A percentile compares a stretch with the other conserved stretches of the same genome.
Conservation (phyloP, 2,329 filamentous ascomycete genomes). For the Helotiales sp. region DNA sequence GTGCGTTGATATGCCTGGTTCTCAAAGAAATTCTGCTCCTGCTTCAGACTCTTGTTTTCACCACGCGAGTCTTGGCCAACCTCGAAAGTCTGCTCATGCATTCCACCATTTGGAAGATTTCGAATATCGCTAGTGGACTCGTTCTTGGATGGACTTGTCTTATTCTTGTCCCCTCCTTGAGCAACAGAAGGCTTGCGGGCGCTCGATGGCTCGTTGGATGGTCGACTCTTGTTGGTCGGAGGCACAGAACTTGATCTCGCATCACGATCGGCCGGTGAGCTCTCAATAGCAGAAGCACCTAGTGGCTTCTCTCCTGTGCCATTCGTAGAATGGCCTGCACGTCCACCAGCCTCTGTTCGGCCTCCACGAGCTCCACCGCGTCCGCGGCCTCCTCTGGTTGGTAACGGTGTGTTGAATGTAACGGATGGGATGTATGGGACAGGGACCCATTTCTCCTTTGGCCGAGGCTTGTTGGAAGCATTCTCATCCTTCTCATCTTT, state of each 20-base stretch:
- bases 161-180: conserved; percentile 36
- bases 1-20: conserved; percentile 34
- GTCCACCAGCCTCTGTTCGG: conserved; percentile 46
- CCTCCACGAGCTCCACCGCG: conserved; percentile 48
- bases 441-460: conserved; percentile 85
- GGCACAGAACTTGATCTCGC: conserved; percentile 41
- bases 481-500: conserved; percentile 68
- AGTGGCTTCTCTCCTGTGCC: conserved; percentile 38
- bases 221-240: conserved; percentile 37
- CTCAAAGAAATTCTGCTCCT: conserved; percentile 33
- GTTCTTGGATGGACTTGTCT: conserved; percentile 30
- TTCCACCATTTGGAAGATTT: conserved; percentile 42
- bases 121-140: conserved; percentile 41
- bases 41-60: conserved; percentile 34
- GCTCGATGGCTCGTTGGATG: conserved; percentile 31
- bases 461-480: conserved; percentile 57
- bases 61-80: conserved; percentile 27
- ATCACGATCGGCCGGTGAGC: conserved; percentile 29
- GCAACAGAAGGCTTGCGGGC: conserved; percentile 35
- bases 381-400: conserved; percentile 62
- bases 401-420: conserved; percentile 83
- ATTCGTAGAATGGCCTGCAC: conserved; percentile 40
- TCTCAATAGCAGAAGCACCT: conserved; percentile 22
- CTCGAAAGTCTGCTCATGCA: conserved; percentile 36
- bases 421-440: conserved; percentile 84